A percentile compares a stretch with the other conserved stretches of the same genome.
Conservation (phyloP, 306 rosid genomes). For the Prunus kanzakura region DNA sequence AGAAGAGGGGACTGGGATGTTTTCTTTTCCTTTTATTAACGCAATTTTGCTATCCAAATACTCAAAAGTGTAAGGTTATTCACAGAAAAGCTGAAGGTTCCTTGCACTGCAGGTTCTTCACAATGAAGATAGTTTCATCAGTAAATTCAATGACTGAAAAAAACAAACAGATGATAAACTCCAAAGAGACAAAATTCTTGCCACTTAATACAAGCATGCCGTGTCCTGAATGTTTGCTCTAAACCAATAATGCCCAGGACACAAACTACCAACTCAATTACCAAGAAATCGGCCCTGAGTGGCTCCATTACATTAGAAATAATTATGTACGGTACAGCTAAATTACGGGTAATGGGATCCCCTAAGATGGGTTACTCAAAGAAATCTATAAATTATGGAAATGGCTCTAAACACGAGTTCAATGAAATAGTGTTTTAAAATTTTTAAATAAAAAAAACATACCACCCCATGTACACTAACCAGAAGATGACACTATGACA, state of each 20-base stretch:
- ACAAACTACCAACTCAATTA: constrained; percentile 9
- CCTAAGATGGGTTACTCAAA: constrained; percentile 26
- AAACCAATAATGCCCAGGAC: neutral
- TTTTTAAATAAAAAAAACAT: constrained; percentile 13
- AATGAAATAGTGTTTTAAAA: constrained; percentile 21
- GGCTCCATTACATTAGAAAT: constrained; percentile 22
- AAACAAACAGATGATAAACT: neutral
- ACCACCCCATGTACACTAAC: constrained; percentile 50
- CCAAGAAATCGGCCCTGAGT: constrained; percentile 13
- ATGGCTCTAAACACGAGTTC: constrained; percentile 30
- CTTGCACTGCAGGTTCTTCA: too few relatives aligned
- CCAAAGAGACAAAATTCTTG: neutral
- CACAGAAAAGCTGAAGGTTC: too few relatives aligned
- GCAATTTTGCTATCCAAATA: neutral
- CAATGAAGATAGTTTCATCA: neutral
- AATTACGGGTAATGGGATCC: constrained; percentile 7
- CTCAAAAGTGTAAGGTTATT: neutral
- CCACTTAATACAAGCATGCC: neutral
- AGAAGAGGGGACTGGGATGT: neutral
- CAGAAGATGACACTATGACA: constrained; percentile 17
- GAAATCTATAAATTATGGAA: constrained; percentile 22
- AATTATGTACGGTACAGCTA: constrained; percentile 33
- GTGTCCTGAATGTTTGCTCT: neutral
- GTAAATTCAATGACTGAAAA: neutral
- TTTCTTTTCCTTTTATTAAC: neutral